Conservation (phyloP, 768 basidiomycete genomes). For the Podaxis sp. region DNA sequence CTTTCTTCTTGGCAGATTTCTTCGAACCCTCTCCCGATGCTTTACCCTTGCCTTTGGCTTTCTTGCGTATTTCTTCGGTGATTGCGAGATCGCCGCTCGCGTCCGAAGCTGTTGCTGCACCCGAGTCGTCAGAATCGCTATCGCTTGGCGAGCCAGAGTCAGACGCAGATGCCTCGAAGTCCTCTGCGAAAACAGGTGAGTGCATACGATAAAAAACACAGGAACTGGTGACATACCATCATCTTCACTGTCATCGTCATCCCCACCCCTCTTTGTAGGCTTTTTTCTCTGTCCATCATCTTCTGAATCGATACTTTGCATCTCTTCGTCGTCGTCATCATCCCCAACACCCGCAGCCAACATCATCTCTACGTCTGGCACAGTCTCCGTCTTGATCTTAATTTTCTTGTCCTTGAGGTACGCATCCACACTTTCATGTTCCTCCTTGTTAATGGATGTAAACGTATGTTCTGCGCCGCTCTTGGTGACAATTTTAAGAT, state of each 20-base stretch:
- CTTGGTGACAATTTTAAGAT: constrained; percentile 87
- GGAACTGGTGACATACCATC: constrained; percentile 44
- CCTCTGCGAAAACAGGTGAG: constrained; percentile 52
- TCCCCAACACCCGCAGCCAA: constrained; percentile 62
- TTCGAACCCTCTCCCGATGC: constrained; percentile 36
- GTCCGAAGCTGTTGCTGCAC: constrained; percentile 80
- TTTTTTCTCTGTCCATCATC: constrained; percentile 63
- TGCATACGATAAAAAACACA: neutral
- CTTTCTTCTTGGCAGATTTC: constrained; percentile 24
- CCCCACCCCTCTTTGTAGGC: constrained; percentile 41
- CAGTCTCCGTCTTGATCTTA: constrained; percentile 93
- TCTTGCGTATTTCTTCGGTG: constrained; percentile 43
- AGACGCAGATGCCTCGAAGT: constrained; percentile 84
- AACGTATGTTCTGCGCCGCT: constrained; percentile 85
- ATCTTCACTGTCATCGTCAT: constrained; percentile 79
- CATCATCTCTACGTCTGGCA: constrained; percentile 80
- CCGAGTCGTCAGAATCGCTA: constrained; percentile 64
- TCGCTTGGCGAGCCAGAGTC: constrained; percentile 89
- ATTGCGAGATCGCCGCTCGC: constrained; percentile 78
- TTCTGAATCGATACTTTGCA: constrained; percentile 77
- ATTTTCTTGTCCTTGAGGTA: constrained; percentile 92
- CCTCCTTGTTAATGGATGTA: constrained; percentile 94
- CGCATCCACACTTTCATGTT: constrained; percentile 80
- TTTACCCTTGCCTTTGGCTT: constrained; percentile 43
- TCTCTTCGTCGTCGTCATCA: constrained; percentile 75